These are phyloP conservation scores for Calonectria crousiana DNA, from an alignment of 2,329 filamentous ascomycete genomes.

Conservation along the genomic window DNA sequence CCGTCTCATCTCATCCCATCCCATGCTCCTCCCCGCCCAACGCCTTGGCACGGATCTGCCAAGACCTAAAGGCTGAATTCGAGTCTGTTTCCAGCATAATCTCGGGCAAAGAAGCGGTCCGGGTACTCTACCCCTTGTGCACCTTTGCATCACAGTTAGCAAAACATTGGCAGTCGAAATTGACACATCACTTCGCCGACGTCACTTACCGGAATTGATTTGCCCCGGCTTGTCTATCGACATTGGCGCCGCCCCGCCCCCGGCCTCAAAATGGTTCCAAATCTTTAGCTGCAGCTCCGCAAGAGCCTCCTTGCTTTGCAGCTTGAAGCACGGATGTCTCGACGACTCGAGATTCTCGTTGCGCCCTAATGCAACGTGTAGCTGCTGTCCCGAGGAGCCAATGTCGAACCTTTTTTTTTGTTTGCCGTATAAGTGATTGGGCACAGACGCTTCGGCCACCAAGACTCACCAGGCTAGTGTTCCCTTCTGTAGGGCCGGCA, in stretches of 20 bases:
- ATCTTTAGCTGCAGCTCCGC: slow-evolving; percentile 11
- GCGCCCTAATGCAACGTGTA: slow-evolving; percentile 13
- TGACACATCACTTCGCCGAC: neutral
- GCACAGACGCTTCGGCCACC: neutral
- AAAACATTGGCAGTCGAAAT: neutral
- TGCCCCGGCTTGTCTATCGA: slow-evolving; percentile 12
- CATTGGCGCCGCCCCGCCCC: slow-evolving; percentile 9
- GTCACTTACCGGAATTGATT: slow-evolving; percentile 8
- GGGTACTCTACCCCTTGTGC: slow-evolving; percentile 17
- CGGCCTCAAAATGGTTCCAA: slow-evolving; percentile 15
- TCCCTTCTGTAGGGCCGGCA: slow-evolving; percentile 10
- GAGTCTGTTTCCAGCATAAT: slow-evolving; percentile 15
- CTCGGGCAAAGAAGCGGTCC: slow-evolving; percentile 14
- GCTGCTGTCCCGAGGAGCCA: slow-evolving; percentile 9
- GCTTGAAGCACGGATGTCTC: slow-evolving; percentile 18
- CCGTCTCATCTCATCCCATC: too few relatives aligned
- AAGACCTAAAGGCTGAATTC: slow-evolving; percentile 12
- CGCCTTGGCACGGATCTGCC: neutral
- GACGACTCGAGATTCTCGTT: neutral
- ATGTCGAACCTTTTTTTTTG: slow-evolving; percentile 9
- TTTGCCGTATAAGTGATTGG: neutral
- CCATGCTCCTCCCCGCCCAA: neutral
- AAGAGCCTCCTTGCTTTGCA: slow-evolving; percentile 4
- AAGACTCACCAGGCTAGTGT: slow-evolving; percentile 7
- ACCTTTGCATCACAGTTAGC: slow-evolving; percentile 3